phyloP scores from a whole-genome alignment of 768 basidiomycete genomes.

The Tricholoma bakamatsutake region DNA sequence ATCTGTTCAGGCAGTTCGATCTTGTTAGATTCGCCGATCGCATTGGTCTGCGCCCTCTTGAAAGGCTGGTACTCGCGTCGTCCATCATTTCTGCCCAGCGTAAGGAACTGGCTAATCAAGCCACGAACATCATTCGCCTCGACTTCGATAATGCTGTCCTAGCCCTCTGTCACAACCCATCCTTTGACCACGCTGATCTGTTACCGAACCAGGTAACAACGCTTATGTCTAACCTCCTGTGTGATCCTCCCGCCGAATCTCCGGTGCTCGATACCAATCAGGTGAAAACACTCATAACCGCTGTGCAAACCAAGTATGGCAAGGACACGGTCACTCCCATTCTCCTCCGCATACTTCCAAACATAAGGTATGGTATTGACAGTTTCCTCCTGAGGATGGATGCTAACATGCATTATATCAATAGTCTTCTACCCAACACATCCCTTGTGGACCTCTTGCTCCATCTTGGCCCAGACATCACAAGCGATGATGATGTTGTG shows the following conservation, averaged over 20 bases:
- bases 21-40: slow-evolving; percentile 79
- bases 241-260: slow-evolving; percentile 59
- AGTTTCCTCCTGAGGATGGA: background rate
- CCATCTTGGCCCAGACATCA: slow-evolving; percentile 76
- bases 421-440: slow-evolving; percentile 60
- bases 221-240: slow-evolving; percentile 76
- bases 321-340: slow-evolving; percentile 70
- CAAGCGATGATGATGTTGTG: slow-evolving; percentile 65
- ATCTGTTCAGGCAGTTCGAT: slow-evolving; percentile 79
- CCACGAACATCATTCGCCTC: slow-evolving; percentile 59
- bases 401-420: background rate
- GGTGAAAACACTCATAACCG: slow-evolving; percentile 67
- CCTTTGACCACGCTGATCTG: slow-evolving; percentile 78
- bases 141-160: slow-evolving; percentile 79
- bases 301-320: slow-evolving; percentile 77
- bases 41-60: slow-evolving; percentile 72
- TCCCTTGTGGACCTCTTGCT: slow-evolving; percentile 71
- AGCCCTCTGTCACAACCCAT: slow-evolving; percentile 72
- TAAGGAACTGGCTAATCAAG: slow-evolving; percentile 57
- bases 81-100: slow-evolving; percentile 62
- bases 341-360: slow-evolving; percentile 68
- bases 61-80: slow-evolving; percentile 71
- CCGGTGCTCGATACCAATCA: slow-evolving; percentile 69
- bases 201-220: slow-evolving; percentile 69
- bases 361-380: slow-evolving; percentile 48